phyloP scores from a whole-genome alignment of 352 stramenopile species.

The Globisporangium heterothallicum region DNA sequence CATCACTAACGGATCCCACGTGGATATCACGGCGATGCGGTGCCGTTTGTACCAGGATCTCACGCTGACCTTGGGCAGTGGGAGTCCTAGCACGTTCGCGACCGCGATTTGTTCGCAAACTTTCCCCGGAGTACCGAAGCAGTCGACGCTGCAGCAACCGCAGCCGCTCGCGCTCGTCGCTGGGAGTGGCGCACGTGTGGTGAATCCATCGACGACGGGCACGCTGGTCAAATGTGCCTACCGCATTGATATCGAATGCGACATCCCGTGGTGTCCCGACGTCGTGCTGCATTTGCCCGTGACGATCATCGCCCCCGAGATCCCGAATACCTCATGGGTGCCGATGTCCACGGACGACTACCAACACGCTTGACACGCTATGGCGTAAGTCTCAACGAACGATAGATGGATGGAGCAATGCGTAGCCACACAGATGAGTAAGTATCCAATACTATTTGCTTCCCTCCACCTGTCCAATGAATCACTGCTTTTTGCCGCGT shows the following conservation, averaged over 20 bases:
- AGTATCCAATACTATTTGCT: too few species aligned
- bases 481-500: too few species aligned
- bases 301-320: slow-evolving; percentile 37
- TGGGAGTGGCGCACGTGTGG: slow-evolving; percentile 15
- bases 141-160: slow-evolving; percentile 32
- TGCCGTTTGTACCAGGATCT: slow-evolving; percentile 54
- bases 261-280: slow-evolving; percentile 62
- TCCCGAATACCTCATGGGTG: slow-evolving; percentile 25
- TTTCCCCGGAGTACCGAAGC: slow-evolving; percentile 42
- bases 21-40: slow-evolving; percentile 55
- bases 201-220: slow-evolving; percentile 45
- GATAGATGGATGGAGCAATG: too few species aligned
- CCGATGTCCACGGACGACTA: slow-evolving; percentile 15
- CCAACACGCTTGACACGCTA: too few species aligned
- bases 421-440: too few species aligned
- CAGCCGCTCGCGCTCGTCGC: slow-evolving; percentile 41
- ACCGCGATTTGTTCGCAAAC: slow-evolving; percentile 27
- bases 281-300: slow-evolving; percentile 52
- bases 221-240: slow-evolving; percentile 50
- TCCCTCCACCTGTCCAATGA: too few species aligned
- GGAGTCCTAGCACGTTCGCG: slow-evolving; percentile 28
- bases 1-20: slow-evolving; percentile 49
- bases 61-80: slow-evolving; percentile 24
- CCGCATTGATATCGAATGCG: slow-evolving; percentile 56
- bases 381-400: too few species aligned